Percentiles rank a stretch among this genome's conserved stretches.
These are phyloP conservation scores for Stenocarpella maydis DNA, from an alignment of 2,329 filamentous ascomycete genomes.

Conservation along the genomic window DNA sequence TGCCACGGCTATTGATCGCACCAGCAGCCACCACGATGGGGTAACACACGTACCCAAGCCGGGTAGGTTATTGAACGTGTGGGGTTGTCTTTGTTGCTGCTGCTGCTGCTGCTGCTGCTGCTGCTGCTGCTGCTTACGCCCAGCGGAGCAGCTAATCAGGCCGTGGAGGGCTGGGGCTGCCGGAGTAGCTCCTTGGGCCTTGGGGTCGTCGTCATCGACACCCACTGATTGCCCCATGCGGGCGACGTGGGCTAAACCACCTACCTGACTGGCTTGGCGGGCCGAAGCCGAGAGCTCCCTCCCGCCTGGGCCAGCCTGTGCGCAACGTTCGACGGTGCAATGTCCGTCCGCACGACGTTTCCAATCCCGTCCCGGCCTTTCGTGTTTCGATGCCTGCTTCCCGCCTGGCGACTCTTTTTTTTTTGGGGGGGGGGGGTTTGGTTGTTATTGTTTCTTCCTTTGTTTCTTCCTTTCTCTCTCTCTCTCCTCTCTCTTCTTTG, in stretches of 20 bases:
- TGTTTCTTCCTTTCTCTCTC: neutral
- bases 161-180: neutral
- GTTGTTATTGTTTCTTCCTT: no score
- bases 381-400: conserved; percentile 12
- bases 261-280: neutral
- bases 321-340: conserved; percentile 24
- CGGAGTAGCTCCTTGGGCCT: no score
- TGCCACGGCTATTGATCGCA: neutral
- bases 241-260: neutral
- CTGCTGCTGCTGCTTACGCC: neutral
- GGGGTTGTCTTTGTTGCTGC: no score
- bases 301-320: conserved; percentile 17
- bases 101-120: no score
- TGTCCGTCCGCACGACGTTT: conserved; percentile 26
- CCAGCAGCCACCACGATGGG: conserved; percentile 1
- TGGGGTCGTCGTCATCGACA: conserved; percentile 25
- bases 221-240: neutral
- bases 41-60: neutral
- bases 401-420: neutral
- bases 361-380: conserved; percentile 10
- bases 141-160: neutral
- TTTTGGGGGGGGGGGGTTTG: no score
- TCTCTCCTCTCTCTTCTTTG: neutral
- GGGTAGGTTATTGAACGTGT: no score
- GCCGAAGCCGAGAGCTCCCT: conserved; percentile 20